Base-by-base conservation (phyloP, 352 stramenopile genomes). In the Pythium vanterpoolii region DNA sequence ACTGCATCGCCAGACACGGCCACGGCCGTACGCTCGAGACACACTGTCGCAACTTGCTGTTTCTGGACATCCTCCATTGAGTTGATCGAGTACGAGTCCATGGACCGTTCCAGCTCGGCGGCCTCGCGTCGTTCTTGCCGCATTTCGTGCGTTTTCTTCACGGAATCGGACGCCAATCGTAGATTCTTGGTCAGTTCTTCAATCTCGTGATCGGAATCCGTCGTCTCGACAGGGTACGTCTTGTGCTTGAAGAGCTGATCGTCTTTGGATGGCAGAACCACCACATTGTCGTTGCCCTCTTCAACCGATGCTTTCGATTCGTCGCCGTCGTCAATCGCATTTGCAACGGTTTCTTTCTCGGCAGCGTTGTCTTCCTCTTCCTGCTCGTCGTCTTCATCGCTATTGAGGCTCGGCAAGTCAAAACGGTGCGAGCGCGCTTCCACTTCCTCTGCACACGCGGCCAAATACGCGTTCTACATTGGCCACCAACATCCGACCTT, bases 41-140 rank as follows among this genome's bases (percentile, higher is more conserved):
- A 82, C n/a, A 85, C 81, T 23, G 76, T 85, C 27, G 77, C 76
- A 30, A 89, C 56, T 51, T 89, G 64, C 57, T 87, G 77, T 2
- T 65, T 66, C 31, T 77, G 62, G 31, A 90, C 74, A 48, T 90
- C 79, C 40, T 83, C 76, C 83, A 93, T 93, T 14, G 81, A 89
- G 11, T 77, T 70, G 48, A 77, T 78, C 3, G 78, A 68, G 47
- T 84, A 88, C 23, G 60, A 56, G 39, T 76, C 63, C 16, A 58
- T 44, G 10, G 62, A 56, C 5, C 45, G 40, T 10, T 71, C 61
- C 39, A 68, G 21, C 38, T 62, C 53, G 24, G 30, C 33, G 21
- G 47, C 43, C 23, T 76, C 60, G 23, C 69, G 75, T 19, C 78
- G 66, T 34, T 73, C 63, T 28, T 86, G 74, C 19, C 77, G 83